phyloP scores from a whole-genome alignment of 805 yeast species.

The Tetrapisispora iriomotensis region DNA sequence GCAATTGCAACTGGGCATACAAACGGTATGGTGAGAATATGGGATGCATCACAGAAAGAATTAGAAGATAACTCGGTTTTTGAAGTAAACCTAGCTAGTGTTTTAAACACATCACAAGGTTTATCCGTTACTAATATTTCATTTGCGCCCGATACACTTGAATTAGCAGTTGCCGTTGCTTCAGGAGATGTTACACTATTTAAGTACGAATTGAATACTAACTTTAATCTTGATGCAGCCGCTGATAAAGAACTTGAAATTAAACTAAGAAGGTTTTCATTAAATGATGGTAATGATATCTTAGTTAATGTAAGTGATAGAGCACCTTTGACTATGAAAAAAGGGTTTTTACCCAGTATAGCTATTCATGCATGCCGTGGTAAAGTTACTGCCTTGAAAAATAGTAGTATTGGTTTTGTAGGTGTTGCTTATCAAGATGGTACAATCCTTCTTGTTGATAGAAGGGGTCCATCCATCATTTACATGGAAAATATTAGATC shows the following conservation, averaged over 20 bases:
- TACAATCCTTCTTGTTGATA: constrained; percentile 62
- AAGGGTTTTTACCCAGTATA: constrained; percentile 54
- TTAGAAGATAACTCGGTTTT: constrained; percentile 47
- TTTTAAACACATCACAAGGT: constrained; percentile 37
- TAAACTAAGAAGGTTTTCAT: constrained; percentile 20
- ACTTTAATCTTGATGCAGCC: constrained; percentile 28
- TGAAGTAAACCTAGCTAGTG: constrained; percentile 46
- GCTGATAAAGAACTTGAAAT: constrained; percentile 12
- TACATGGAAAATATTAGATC: constrained; percentile 31
- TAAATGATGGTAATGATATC: constrained; percentile 11
- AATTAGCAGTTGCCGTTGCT: constrained; percentile 56
- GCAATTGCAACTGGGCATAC: constrained; percentile 77
- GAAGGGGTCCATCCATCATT: constrained; percentile 69
- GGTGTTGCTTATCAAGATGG: constrained; percentile 74
- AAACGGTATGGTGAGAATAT: constrained; percentile 71
- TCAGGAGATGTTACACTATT: constrained; percentile 70
- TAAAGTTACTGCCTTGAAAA: constrained; percentile 48
- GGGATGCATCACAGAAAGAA: constrained; percentile 78
- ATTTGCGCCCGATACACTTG: constrained; percentile 69
- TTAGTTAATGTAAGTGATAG: constrained; percentile 45
- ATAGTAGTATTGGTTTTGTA: constrained; percentile 75
- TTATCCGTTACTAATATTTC: constrained; percentile 50
- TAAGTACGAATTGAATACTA: constrained; percentile 51
- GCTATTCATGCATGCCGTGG: constrained; percentile 39
- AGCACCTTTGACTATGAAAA: constrained; percentile 39